Percentiles rank a stretch among this genome's conserved stretches.
These are phyloP conservation scores for Ceratobasidium sp. DNA, from an alignment of 1,284 basidiomycete species.

Conservation along the genomic window DNA sequence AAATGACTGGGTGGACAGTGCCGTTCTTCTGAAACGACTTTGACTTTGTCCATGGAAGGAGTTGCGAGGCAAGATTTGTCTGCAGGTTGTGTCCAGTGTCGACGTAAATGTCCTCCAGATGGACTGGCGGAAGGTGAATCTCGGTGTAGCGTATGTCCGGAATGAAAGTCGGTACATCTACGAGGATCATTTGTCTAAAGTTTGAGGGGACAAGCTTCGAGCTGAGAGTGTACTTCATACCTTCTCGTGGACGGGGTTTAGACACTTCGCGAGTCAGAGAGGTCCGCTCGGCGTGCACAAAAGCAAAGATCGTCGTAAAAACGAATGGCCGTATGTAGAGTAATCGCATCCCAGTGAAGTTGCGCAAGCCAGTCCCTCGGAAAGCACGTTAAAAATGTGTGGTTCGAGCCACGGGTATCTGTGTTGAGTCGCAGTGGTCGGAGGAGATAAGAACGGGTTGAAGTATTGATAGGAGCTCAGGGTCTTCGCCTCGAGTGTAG, in stretches of 20 bases:
- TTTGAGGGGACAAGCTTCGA: not conserved
- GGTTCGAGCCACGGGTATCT: not conserved
- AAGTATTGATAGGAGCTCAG: not conserved
- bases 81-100: not conserved
- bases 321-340: not conserved
- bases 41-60: slow-evolving; percentile 30
- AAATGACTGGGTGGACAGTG: slow-evolving; percentile 4
- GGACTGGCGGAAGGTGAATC: slow-evolving; percentile 11
- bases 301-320: not conserved
- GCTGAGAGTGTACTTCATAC: not conserved
- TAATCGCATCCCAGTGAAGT: not conserved
- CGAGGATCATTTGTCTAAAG: not conserved
- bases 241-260: not conserved
- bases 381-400: not conserved
- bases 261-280: not conserved
- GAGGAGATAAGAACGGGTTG: not conserved
- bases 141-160: not conserved
- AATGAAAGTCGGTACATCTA: not conserved
- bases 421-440: not conserved
- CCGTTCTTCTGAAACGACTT: slow-evolving; percentile 4
- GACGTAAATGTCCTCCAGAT: slow-evolving; percentile 23
- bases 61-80: not conserved
- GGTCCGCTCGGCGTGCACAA: not conserved
- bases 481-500: not conserved
- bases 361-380: too few species aligned